Base-by-base conservation (phyloP, 495 filamentous ascomycete genomes). In the Trichoderma virens region DNA sequence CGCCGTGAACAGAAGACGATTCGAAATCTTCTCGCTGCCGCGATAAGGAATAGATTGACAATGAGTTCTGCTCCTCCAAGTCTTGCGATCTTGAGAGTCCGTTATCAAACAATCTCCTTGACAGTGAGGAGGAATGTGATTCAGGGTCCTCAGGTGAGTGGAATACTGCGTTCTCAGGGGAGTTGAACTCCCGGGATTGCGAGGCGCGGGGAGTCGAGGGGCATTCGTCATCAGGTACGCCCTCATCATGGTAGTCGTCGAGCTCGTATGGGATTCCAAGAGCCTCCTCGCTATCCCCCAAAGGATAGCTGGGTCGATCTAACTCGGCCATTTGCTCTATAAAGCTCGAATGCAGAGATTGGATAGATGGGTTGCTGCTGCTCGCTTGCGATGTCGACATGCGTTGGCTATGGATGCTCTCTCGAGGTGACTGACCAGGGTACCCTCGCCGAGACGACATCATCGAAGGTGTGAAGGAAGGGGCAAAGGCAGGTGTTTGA, bases 251-350 rank as follows among this genome's bases (percentile, higher is more conserved):
- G 14, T 27, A 18, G 38, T 69, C 67, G 23, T 73, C 71, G 25
- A 69, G 65, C n/a, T 80, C 77, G 54, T 82, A 82, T 0, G 79
- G 79, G 47, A 82, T 82, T 65, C 79, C 73, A 62, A 82, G 74
- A 1, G 79, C 78, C 41, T 77, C 79, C 62, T 81, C 79, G 61
- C 77, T 79, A 63, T 82, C 79, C 43, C 73, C 71, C 28, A 77
- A 41, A 11, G 27, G 51, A 16, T 56, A 56, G 8, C 13, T 31
- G 13, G 61, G 69, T 30, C 73, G 67, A 23, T 72, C 39, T 11
- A 11, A n/a, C 7, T 51, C 39, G 20, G 20, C 61, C 20, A 28
- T 9, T 35, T 62, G 35, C 2, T 25, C 35, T 14, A 20, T 23
- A 23, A 39, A 62, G 35, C 61, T 62, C 9, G 20, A 0, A 14